Evolutionary conservation across 108 stramenopile species (phyloP).

Genomic region (Cyclotella atomus): DNA sequence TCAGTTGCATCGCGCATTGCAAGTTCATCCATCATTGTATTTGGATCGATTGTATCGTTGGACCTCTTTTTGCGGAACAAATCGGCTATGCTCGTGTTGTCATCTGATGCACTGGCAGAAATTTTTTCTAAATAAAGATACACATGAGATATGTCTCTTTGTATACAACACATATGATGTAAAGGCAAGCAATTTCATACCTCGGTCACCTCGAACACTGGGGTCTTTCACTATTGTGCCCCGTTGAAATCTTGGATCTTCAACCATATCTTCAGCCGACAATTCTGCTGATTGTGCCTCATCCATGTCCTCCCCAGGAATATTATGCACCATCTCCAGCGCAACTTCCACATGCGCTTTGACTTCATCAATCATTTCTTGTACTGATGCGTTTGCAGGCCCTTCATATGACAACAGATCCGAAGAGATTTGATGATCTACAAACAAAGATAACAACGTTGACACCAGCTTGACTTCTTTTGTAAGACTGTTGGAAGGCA

Average conservation of each 20-base stretch:
- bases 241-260: neutral
- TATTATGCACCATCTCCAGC: constrained; percentile 26
- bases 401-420: constrained; percentile 53
- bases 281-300: constrained; percentile 10
- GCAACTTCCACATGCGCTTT: constrained; percentile 22
- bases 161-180: too few species aligned
- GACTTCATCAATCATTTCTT: constrained; percentile 30
- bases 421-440: constrained; percentile 47
- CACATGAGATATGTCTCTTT: too few species aligned
- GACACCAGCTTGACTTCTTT: constrained; percentile 47
- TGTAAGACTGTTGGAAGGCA: constrained; percentile 29
- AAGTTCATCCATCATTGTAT: neutral
- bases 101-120: neutral
- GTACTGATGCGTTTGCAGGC: neutral
- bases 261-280: neutral
- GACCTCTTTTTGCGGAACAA: neutral
- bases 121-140: neutral
- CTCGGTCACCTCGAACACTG: neutral
- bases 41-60: neutral
- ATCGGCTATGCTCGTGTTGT: neutral
- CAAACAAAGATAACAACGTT: constrained; percentile 35
- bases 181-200: too few species aligned
- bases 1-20: neutral
- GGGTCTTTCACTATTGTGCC: neutral
- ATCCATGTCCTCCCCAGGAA: constrained; percentile 2